Conservation (phyloP, 352 stramenopile genomes). For the Pythium rhizo-oryzae region DNA sequence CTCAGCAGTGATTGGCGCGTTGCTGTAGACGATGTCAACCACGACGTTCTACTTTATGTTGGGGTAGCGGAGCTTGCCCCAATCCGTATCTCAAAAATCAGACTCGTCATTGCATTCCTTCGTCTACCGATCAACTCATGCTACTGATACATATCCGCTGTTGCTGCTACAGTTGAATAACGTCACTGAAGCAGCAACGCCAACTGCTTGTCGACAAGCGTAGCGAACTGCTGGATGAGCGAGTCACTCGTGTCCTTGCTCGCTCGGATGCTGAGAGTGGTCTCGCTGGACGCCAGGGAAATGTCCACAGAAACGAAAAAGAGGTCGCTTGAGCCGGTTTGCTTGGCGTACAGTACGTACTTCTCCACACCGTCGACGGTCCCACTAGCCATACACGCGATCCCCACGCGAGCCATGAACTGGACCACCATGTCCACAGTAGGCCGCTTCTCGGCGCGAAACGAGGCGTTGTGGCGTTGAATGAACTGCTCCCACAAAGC, state of each 20-base stretch:
- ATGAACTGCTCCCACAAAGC: constrained; percentile 80
- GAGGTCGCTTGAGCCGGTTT: constrained; percentile 43
- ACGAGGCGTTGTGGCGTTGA: constrained; percentile 37
- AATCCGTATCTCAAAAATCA: no score
- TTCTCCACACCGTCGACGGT: constrained; percentile 71
- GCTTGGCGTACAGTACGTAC: constrained; percentile 82
- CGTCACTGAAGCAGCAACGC: constrained; percentile 2
- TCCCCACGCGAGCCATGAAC: constrained; percentile 44
- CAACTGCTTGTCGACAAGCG: constrained; percentile 34
- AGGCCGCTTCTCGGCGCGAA: constrained; percentile 22
- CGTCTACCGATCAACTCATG: neutral
- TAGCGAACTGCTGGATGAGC: constrained; percentile 49
- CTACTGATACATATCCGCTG: constrained; percentile 17
- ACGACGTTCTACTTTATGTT: constrained; percentile 4
- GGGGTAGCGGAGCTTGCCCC: neutral
- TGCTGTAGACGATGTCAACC: constrained; percentile 28
- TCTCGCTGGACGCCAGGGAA: constrained; percentile 37
- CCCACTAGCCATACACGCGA: constrained; percentile 76
- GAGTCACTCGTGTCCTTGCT: constrained; percentile 50
- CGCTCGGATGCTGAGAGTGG: constrained; percentile 43
- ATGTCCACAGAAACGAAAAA: constrained; percentile 63
- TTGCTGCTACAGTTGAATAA: no score
- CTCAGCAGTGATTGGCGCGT: constrained; percentile 59
- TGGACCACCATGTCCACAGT: constrained; percentile 39
- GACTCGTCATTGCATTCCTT: constrained; percentile 2